Conservation (phyloP, 495 filamentous ascomycete species). For the Aspergillus campestris region DNA sequence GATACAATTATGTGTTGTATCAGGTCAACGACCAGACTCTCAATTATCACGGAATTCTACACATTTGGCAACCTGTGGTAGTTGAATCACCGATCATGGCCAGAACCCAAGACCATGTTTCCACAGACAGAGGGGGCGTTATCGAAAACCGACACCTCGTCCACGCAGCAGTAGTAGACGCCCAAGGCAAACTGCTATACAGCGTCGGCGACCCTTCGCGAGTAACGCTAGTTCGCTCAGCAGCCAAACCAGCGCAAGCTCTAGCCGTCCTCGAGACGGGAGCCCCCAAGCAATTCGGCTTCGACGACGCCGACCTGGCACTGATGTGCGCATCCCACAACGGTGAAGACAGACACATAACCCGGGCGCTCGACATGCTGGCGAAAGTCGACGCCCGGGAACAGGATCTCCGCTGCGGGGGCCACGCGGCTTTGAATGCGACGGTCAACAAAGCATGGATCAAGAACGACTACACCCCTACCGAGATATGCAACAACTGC, state of each 20-base stretch:
- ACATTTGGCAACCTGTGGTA: too few species aligned
- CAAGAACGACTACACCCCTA: slow-evolving; percentile 26
- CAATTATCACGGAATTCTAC: too few species aligned
- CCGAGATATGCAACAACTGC: slow-evolving; percentile 26
- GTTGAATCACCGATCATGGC: too few species aligned
- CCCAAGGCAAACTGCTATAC: slow-evolving; percentile 22
- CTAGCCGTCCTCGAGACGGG: slow-evolving; percentile 28
- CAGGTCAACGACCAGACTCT: too few species aligned
- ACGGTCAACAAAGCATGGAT: slow-evolving; percentile 26
- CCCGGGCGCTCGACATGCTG: slow-evolving; percentile 25
- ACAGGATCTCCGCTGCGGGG: slow-evolving; percentile 28
- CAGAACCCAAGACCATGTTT: slow-evolving; percentile 13
- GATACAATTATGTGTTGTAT: too few species aligned
- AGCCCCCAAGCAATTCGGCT: slow-evolving; percentile 18
- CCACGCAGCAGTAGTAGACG: slow-evolving; percentile 29
- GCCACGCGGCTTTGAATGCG: slow-evolving; percentile 23
- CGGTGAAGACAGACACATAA: slow-evolving; percentile 31
- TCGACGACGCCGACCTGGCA: slow-evolving; percentile 31
- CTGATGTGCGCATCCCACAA: slow-evolving; percentile 40
- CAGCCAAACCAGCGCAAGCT: slow-evolving; percentile 35
- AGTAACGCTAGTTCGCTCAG: slow-evolving; percentile 30
- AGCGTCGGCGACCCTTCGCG: slow-evolving; percentile 28
- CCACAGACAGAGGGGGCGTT: slow-evolving; percentile 20
- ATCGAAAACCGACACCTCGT: slow-evolving; percentile 30
- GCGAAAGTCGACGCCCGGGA: slow-evolving; percentile 15